A percentile compares a stretch with the other conserved stretches of the same genome.
Conservation (phyloP, 306 rosid species). For the Malus asiatica region DNA sequence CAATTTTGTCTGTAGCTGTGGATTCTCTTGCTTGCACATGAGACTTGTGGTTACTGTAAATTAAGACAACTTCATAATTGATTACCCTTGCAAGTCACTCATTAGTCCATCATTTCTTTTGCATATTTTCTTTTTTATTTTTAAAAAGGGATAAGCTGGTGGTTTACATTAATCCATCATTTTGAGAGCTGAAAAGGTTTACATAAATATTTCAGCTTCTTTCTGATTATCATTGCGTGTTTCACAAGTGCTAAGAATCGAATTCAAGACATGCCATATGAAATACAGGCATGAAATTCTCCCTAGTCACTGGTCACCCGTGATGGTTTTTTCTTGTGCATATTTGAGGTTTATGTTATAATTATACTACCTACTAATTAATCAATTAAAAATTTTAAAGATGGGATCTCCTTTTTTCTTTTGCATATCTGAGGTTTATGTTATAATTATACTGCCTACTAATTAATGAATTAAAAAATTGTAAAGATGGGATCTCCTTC, state of each 20-base stretch:
- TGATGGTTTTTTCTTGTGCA: constrained; percentile 10
- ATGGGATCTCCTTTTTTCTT: not conserved
- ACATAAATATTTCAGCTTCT: too few relatives aligned
- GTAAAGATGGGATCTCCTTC: not conserved
- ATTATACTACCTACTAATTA: constrained; percentile 30
- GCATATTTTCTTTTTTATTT: not conserved
- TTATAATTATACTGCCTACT: constrained; percentile 7
- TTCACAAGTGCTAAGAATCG: too few relatives aligned
- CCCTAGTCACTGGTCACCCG: too few relatives aligned
- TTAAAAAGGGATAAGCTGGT: too few relatives aligned
- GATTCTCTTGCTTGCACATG: not conserved
- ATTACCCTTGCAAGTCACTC: constrained; percentile 64
- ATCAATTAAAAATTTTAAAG: not conserved
- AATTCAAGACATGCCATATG: accelerated
- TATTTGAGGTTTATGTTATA: not conserved
- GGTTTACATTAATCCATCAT: accelerated
- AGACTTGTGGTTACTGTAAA: too few relatives aligned
- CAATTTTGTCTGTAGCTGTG: constrained; percentile 37
- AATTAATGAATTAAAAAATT: constrained; percentile 23
- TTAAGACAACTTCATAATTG: not conserved
- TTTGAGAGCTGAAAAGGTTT: accelerated
- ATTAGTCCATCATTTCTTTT: constrained; percentile 18
- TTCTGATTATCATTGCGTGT: accelerated
- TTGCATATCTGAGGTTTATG: not conserved
- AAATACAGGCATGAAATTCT: too few relatives aligned